These are phyloP conservation scores for Dryadomyces sulphureus DNA, from an alignment of 2,329 filamentous ascomycete species.

Conservation along the genomic window DNA sequence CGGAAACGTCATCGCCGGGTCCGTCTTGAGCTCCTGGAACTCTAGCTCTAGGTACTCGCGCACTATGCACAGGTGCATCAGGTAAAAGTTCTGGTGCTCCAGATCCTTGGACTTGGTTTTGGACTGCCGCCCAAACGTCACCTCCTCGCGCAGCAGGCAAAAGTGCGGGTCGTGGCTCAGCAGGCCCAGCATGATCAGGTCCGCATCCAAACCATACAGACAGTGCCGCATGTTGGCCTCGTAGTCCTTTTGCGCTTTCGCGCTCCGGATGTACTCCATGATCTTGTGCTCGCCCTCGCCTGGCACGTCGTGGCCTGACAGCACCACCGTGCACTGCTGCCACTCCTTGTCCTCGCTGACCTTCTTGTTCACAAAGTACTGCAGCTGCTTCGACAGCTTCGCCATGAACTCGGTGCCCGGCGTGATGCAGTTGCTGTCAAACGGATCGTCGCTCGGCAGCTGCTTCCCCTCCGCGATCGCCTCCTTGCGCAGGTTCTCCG, in stretches of 20 bases:
- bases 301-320: slow-evolving; percentile 94
- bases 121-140: slow-evolving; percentile 82
- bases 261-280: slow-evolving; percentile 98
- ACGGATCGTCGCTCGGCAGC: slow-evolving; percentile 87
- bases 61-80: slow-evolving; percentile 94
- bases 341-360: slow-evolving; percentile 93
- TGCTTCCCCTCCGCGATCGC: slow-evolving; percentile 78
- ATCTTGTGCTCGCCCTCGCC: slow-evolving; percentile 99
- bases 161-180: slow-evolving; percentile 98
- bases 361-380: slow-evolving; percentile 99
- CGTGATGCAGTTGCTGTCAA: slow-evolving; percentile 98
- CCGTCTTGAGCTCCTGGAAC: slow-evolving; percentile 78
- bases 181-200: slow-evolving; percentile 95
- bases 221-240: slow-evolving; percentile 91
- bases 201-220: slow-evolving; percentile 90
- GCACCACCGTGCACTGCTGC: slow-evolving; percentile 90
- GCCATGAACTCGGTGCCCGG: slow-evolving; percentile 97
- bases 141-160: slow-evolving; percentile 89
- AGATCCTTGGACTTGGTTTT: slow-evolving; percentile 88
- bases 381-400: slow-evolving; percentile 80
- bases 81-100: slow-evolving; percentile 96
- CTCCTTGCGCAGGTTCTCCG: slow-evolving; percentile 80
- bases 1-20: slow-evolving; percentile 55
- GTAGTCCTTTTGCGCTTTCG: slow-evolving; percentile 88
- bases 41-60: slow-evolving; percentile 93